Conservation (phyloP, 495 filamentous ascomycete species). For the Pyronema domesticum region DNA sequence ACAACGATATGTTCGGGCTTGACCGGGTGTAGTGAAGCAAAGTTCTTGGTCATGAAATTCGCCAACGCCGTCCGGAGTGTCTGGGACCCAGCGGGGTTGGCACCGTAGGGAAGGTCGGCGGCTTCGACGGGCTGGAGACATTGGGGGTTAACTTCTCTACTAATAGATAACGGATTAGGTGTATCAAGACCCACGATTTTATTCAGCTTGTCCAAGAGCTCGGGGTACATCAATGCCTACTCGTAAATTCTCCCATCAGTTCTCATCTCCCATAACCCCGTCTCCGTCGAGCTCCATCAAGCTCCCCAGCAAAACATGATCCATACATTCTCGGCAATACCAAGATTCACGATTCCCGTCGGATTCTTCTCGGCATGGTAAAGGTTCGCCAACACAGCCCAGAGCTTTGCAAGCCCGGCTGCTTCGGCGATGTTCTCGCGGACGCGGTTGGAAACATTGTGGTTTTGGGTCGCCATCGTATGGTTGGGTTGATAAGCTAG, state of each 20-base stretch:
- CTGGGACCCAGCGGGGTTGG: not conserved
- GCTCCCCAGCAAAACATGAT: no score
- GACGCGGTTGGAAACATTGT: not conserved
- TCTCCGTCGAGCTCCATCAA: not conserved
- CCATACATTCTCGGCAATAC: constrained; percentile 6
- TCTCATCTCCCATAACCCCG: not conserved
- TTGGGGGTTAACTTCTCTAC: not conserved
- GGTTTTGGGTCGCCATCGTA: no score
- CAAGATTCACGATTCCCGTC: constrained; percentile 1
- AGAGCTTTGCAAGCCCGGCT: not conserved
- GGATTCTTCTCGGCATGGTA: constrained; percentile 1
- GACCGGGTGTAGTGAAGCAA: constrained; percentile 28
- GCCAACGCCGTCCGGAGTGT: constrained; percentile 30
- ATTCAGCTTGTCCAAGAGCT: constrained; percentile 3
- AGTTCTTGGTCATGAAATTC: constrained; percentile 30
- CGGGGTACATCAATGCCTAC: not conserved
- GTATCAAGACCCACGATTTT: not conserved
- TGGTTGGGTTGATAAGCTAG: no score
- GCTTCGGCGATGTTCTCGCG: not conserved
- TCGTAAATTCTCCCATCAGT: constrained; percentile 2
- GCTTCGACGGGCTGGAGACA: not conserved
- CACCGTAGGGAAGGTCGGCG: constrained; percentile 2
- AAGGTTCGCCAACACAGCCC: not conserved
- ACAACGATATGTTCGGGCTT: constrained; percentile 29
- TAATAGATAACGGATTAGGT: not conserved